Base-by-base conservation (phyloP, 1,284 basidiomycete genomes). In the Sparassis latifolia region DNA sequence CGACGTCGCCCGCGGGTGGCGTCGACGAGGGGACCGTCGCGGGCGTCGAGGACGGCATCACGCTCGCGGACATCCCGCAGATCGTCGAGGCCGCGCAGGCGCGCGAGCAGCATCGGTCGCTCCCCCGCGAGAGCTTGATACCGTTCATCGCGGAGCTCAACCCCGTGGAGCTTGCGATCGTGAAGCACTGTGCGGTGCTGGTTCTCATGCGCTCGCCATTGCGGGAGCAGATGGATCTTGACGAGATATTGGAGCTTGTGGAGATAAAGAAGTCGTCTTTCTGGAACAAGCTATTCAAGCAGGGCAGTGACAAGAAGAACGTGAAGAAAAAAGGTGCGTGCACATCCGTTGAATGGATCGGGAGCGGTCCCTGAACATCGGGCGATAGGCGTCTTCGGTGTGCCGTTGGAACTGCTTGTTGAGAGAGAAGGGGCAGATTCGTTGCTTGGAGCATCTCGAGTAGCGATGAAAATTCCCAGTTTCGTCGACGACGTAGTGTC, bases 401-500 rank as follows among this genome's bases (percentile, higher is more conserved):
- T 98, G 50, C 92, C 93, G 4, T 77, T 99, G 52, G 96, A 99
- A 62, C 76, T 94, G 39, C 77, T 99, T 35, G 92, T 97, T n/a
- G 95, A 98, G 61, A 80, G 89, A 52, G 94, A 95, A 62, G 96
- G 96, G 2, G 87, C 92, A 5, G 97, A 99, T 70, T 97, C 95
- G 28, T 73, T 92, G 57, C 80, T 93, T 49, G 94, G 94, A 31
- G 90, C 92, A 30, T 89, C 92, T n/a, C 81, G 89, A 27, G 84
- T 83, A 39, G 83, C 90, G 27, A 67, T 99, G 55, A 79, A 92
- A 57, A 87, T 99, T 31, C 96, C 96, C 5, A 97, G 92, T 67
- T 97, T 99, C 66, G 90, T 99, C 54, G 97, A 99, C 66, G 97
- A 99, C 63, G 89, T 97, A 49, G 84, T 99, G 40, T 96, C 92